These are phyloP conservation scores for Aspergillus calidoustus DNA, from an alignment of 2,329 filamentous ascomycete genomes.

Conservation along the genomic window DNA sequence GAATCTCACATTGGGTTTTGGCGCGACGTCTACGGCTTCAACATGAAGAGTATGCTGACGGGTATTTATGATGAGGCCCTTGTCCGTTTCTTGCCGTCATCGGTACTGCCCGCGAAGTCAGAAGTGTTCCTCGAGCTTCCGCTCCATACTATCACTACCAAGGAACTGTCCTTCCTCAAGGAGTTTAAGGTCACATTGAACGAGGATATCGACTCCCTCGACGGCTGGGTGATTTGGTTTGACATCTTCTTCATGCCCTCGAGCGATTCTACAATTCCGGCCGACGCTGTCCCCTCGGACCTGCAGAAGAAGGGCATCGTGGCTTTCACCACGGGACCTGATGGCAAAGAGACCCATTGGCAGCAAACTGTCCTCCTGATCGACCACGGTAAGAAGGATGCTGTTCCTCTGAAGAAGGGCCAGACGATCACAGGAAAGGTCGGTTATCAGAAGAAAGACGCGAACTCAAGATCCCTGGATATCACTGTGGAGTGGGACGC, in stretches of 20 bases:
- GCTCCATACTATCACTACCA: conserved; percentile 71
- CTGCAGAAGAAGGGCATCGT: conserved; percentile 68
- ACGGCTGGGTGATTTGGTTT: conserved; percentile 91
- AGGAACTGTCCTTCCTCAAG: conserved; percentile 76
- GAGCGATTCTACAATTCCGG: conserved; percentile 52
- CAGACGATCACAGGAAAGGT: conserved; percentile 69
- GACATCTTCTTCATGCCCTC: conserved; percentile 85
- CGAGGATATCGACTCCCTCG: conserved; percentile 69
- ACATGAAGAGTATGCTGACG: conserved; percentile 88
- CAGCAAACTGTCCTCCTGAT: conserved; percentile 78
- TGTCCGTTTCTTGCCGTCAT: conserved; percentile 69
- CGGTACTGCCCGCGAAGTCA: conserved; percentile 58
- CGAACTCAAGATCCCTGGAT: conserved; percentile 70
- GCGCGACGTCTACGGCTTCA: conserved; percentile 91
- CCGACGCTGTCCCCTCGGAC: conserved; percentile 61
- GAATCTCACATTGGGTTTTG: conserved; percentile 81
- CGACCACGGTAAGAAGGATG: conserved; percentile 58
- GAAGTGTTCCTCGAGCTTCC: conserved; percentile 75
- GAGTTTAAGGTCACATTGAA: conserved; percentile 67
- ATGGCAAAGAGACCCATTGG: conserved; percentile 83
- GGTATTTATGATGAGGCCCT: conserved; percentile 82
- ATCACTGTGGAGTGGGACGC: conserved; percentile 67
- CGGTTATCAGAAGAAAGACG: conserved; percentile 70
- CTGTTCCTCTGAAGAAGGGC: conserved; percentile 56
- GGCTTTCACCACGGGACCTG: conserved; percentile 88